Base-by-base conservation (phyloP, 2,329 filamentous ascomycete species). In the Colletotrichum lentis region DNA sequence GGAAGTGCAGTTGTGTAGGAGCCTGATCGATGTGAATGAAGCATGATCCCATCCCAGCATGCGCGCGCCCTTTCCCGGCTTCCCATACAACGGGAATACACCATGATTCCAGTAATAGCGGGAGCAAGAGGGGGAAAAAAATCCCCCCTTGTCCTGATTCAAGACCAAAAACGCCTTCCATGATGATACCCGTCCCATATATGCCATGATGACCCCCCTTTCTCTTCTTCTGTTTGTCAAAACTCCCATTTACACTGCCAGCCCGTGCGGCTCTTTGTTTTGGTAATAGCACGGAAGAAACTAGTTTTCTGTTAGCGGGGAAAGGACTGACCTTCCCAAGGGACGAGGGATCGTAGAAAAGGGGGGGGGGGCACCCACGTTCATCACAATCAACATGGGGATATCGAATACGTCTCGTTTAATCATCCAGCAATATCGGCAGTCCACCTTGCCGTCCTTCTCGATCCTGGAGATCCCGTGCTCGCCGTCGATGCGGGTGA, bases 381-480 rank as follows among this genome's bases (percentile, higher is more conserved):
- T 97, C 84, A 98, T 95, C 76, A 97, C 92, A 79, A 98, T 96
- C 82, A 98, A 85, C 93, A 97, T 97, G 24, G 96, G 96, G 79
- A 98, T 97, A 81, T 98, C 95, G 81, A 98, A 98, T 47, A 96
- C 93, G 79, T 99, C 96, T 71, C 95, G 86, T 82, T 97, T 97
- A 70, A 98, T 94, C 71, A 93, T 95, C 94, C 95, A 98, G 82
- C 93, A 97, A 80, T 96, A 97, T 74, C 92, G 94, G 82, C 94
- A 97, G 77, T 97, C 92, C 65, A 98, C 91, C 80, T 96, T 94
- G 62, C 94, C 95, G 75, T 97, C 94, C 76, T 89, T 91, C 75
- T 92, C 93, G 16, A 97, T 86, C 75, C 89, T 88, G 62, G 91
- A 91, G 79, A 97, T 95, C 11, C 92, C 94, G 70, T 91, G 86